Base-by-base conservation (phyloP, 371 early-diverging fungal genomes). In the Mucor lusitanicus region DNA sequence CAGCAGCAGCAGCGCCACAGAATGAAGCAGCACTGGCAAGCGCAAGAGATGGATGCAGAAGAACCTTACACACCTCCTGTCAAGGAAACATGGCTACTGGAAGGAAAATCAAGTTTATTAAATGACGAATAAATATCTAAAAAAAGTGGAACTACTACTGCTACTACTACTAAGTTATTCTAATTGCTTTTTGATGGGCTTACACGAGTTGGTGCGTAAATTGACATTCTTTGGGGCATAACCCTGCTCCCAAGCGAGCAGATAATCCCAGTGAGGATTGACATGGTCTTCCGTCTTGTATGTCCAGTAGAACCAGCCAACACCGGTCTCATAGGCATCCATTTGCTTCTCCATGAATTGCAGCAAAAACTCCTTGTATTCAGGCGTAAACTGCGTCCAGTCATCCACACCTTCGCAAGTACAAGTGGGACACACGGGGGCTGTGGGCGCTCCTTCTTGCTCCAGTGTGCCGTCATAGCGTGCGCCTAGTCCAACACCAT, bases 291-390 rank as follows among this genome's bases (percentile, higher is more conserved):
- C 91, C 0, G 93, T 87, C 73, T 92, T 93, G 59, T 90, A 92
- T 67, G 90, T 91, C 93, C 93, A 93, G 61, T 89, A 91, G 68
- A 91, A 88, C 92, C 92, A 93, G 0, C 93, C 93, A 27, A 84
- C 64, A 44, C 73, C 63, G 17, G 71, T 12, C 65, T 83, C 83
- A 40, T 80, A 83, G 0, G 83, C 74, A 62, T 80, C 79, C 83
- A 83, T 83, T 30, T 83, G 83, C 6, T 77, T 74, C 56, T 80
- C 76, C 55, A 77, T 68, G 59, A 83, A 83, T 23, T 64, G 50
- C 6, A 59, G 42, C 30, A 83, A 65, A 48, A 83, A 83, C 3
- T 65, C 27, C 28, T 76, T 83, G 65, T 80, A 80, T 7, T 77
- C 76, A 7, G 70, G 62, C 11, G 70, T 70, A 70, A 73, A 83